phyloP scores from a whole-genome alignment of 2,329 filamentous ascomycete genomes.

The Ophiostoma ulmi region DNA sequence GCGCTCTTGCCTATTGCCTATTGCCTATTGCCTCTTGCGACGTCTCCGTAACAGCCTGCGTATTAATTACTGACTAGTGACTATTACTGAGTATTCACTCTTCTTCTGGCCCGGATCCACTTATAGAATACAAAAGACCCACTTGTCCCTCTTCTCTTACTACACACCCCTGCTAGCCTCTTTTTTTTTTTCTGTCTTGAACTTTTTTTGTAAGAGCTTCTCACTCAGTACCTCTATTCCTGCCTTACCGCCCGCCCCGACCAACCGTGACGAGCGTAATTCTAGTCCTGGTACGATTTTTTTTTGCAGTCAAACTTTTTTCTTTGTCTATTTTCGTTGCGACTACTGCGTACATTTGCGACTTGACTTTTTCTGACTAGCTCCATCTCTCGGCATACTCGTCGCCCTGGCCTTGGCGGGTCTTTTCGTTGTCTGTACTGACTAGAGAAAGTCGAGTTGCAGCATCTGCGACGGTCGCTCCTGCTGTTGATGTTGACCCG shows the following conservation, averaged over 20 bases:
- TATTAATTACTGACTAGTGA: neutral
- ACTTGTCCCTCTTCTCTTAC: neutral
- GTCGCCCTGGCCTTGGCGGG: neutral
- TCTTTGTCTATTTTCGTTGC: neutral
- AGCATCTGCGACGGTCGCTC: too few relatives aligned
- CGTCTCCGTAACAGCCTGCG: conserved; percentile 9
- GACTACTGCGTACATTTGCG: neutral
- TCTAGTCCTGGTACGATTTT: conserved; percentile 17
- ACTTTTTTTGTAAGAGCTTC: neutral
- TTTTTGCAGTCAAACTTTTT: neutral
- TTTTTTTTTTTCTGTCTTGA: conserved; percentile 17
- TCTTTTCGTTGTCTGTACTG: neutral
- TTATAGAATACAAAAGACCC: neutral
- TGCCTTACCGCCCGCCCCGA: conserved; percentile 25
- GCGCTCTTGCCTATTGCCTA: neutral
- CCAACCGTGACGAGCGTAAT: conserved; percentile 26
- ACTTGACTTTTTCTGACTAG: neutral
- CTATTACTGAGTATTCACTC: neutral
- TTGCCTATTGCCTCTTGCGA: neutral
- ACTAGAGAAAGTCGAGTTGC: neutral
- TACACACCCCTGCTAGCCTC: conserved; percentile 13
- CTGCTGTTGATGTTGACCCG: too few relatives aligned
- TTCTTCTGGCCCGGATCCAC: neutral
- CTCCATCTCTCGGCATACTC: neutral
- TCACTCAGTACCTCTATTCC: neutral